Conservation (phyloP, 768 basidiomycete genomes). For the Mycena leptocephala region DNA sequence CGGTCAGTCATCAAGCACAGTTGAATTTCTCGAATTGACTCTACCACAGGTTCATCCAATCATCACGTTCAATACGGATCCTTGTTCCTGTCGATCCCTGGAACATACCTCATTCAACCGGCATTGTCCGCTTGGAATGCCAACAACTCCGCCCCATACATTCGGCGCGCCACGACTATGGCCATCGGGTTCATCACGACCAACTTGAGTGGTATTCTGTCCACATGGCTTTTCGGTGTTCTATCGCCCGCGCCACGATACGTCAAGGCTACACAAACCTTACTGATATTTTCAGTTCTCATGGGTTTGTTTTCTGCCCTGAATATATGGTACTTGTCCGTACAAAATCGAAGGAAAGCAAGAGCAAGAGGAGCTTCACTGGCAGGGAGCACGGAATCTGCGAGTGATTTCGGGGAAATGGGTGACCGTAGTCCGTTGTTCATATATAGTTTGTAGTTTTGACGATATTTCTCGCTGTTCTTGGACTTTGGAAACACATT, state of each 20-base stretch:
- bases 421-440: neutral
- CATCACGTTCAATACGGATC: conserved; percentile 66
- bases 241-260: conserved; percentile 68
- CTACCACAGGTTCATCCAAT: conserved; percentile 63
- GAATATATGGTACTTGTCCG: neutral
- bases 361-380: neutral
- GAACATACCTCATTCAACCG: conserved; percentile 69
- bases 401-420: neutral
- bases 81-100: conserved; percentile 70
- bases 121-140: conserved; percentile 72
- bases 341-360: neutral
- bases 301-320: neutral
- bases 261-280: conserved; percentile 61
- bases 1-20: neutral
- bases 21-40: conserved; percentile 51
- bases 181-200: conserved; percentile 73
- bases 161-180: conserved; percentile 71
- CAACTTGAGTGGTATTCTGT: conserved; percentile 73
- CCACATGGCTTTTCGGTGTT: conserved; percentile 72
- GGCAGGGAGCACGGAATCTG: neutral
- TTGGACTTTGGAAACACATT: neutral
- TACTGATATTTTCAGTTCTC: conserved; percentile 42
- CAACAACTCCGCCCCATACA: conserved; percentile 73
- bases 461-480: neutral
- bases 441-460: neutral